Evolutionary conservation across 495 filamentous ascomycete genomes (phyloP), one percentile per base, ranked within the genome.

Genomic region (Aspergillus sclerotiicarbonarius): DNA sequence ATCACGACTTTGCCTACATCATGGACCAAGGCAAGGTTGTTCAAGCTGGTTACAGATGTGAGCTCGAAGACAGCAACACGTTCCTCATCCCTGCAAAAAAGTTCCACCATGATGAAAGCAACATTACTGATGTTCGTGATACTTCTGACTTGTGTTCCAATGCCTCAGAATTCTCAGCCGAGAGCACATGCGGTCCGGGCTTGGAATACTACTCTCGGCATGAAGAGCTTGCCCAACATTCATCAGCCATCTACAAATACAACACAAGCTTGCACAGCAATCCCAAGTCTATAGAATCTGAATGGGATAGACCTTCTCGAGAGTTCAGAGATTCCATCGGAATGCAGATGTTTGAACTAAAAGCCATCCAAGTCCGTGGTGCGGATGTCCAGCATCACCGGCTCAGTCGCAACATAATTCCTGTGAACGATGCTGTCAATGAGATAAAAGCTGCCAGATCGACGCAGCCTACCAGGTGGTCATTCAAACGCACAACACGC

Each of bases 1-100:
- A 84, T 0, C 62, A 84, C 16, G 92, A 97, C 54, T 93, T 85
- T 64, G 81, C 92, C 2, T 97, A 94, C 58, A 80, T 96, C 1
- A 70, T 98, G 48, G 87, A 95, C 44, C 67, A 85, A 10, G 90
- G 90, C 0, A 63, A 61, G 2, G 76, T 96, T 5, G 81, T 88
- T 3, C 83, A 95, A 62, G 74, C 87, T 58, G 94, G 93, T 0
- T 84, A 75, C 61, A 77, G 73, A 59, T 63, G 67, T 49, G 66
- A 69, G 2, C 60, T 88, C 13, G 76, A 54, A 83, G 56, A 70
- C 6, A 35, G 35, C 54, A 31, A 37, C 39, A n/a, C 8, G 29
- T 55, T 39, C 43, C 31, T 41, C 18, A 35, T 8, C 31, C 54
- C 39, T 57, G 55, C 32, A 53, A n/a, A 31, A 12, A 53, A 15